Conservation (phyloP, 257 asterid species). For the Prunella vulgaris region DNA sequence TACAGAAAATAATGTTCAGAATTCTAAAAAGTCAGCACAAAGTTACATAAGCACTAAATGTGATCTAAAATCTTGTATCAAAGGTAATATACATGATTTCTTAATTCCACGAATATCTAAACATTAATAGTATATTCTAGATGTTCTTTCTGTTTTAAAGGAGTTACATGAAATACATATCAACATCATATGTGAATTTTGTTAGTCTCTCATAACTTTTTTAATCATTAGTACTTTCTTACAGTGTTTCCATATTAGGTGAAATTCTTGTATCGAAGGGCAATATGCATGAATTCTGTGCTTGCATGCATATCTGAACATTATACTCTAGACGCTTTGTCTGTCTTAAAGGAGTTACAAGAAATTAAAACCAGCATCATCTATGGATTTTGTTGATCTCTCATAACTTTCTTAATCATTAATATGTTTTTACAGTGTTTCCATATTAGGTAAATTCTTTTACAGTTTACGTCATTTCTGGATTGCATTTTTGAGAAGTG, state of each 20-base stretch:
- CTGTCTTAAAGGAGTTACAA: not conserved
- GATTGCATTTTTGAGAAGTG: slow-evolving; percentile 20
- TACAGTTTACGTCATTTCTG: slow-evolving; percentile 11
- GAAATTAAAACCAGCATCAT: not conserved
- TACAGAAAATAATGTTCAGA: not conserved
- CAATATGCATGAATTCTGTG: slow-evolving; percentile 2
- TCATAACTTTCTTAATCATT: not conserved
- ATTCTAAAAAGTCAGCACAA: not conserved
- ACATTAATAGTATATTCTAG: not conserved
- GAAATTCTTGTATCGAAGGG: not conserved
- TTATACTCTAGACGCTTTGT: not conserved
- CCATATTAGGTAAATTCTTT: not conserved
- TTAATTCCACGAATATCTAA: not conserved
- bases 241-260: not conserved
- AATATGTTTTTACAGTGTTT: not conserved
- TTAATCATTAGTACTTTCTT: not conserved
- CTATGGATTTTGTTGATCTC: slow-evolving; percentile 1
- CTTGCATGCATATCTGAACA: not conserved
- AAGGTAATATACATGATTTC: not conserved
- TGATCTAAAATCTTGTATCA: not conserved
- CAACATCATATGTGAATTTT: not conserved
- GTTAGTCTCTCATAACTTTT: slow-evolving; percentile 7
- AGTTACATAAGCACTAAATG: not conserved
- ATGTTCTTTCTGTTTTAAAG: not conserved
- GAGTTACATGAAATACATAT: not conserved